Percentiles rank a stretch among this genome's conserved stretches.
These are phyloP conservation scores for Basidiobolus meristosporus DNA, from an alignment of 371 early-diverging fungal genomes.

Conservation along the genomic window DNA sequence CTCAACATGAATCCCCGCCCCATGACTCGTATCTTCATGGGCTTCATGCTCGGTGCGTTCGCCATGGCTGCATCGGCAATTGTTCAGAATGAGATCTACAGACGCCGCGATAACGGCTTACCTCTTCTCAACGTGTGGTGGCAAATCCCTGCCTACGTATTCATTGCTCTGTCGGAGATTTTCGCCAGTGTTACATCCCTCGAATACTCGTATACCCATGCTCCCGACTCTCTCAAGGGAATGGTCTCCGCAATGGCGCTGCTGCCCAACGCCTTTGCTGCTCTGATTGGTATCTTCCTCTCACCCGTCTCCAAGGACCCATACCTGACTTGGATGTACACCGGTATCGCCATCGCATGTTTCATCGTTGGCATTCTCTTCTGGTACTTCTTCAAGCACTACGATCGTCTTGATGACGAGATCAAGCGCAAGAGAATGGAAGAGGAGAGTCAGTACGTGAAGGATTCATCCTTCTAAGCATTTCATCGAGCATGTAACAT, in stretches of 20 bases:
- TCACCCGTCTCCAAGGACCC: slow-evolving; percentile 45
- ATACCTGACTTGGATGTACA: slow-evolving; percentile 40
- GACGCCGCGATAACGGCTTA: slow-evolving; percentile 11
- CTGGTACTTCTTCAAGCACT: slow-evolving; percentile 7
- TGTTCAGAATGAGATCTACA: slow-evolving; percentile 46
- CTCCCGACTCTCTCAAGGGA: slow-evolving; percentile 51
- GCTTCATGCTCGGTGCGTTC: slow-evolving; percentile 37
- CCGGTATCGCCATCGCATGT: slow-evolving; percentile 24
- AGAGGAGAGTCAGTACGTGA: no score
- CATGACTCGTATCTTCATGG: slow-evolving; percentile 42
- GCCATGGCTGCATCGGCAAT: slow-evolving; percentile 50
- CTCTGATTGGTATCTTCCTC: slow-evolving; percentile 39
- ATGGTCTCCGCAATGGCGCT: slow-evolving; percentile 49
- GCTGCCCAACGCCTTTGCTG: slow-evolving; percentile 41
- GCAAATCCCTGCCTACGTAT: slow-evolving; percentile 46
- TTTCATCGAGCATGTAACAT: no score
- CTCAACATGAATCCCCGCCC: slow-evolving; percentile 40
- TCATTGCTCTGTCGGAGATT: slow-evolving; percentile 27
- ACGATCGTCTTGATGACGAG: slow-evolving; percentile 4
- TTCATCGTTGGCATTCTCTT: slow-evolving; percentile 14
- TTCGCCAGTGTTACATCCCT: slow-evolving; percentile 55
- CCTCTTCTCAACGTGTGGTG: slow-evolving; percentile 30
- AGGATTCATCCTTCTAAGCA: no score
- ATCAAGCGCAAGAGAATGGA: no score
- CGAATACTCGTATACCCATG: slow-evolving; percentile 61